phyloP scores from a whole-genome alignment of 2,329 filamentous ascomycete species.

The Ophiostoma tasmaniense region DNA sequence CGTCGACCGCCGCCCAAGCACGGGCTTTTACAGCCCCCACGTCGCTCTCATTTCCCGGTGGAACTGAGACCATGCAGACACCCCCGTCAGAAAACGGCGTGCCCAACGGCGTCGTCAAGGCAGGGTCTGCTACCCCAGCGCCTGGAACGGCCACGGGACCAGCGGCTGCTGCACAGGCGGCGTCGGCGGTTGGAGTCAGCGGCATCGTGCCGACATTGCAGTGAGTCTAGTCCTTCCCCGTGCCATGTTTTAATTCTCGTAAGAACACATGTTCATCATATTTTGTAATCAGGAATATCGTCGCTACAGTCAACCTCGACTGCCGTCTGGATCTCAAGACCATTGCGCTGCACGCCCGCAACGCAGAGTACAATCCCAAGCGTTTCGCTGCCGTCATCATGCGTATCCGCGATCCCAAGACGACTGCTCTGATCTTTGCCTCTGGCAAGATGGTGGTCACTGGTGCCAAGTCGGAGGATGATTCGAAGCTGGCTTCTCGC shows the following conservation, averaged over 20 bases:
- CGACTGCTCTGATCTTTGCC: constrained; percentile 93
- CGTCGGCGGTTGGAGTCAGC: constrained; percentile 72
- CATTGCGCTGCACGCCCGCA: constrained; percentile 94
- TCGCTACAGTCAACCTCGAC: constrained; percentile 97
- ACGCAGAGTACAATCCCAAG: constrained; percentile 96
- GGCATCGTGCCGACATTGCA: constrained; percentile 91
- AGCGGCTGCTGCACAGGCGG: constrained; percentile 70
- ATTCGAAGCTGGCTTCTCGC: constrained; percentile 90
- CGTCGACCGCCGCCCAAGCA: constrained; percentile 82
- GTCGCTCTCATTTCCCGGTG: constrained; percentile 81
- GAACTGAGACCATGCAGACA: constrained; percentile 21
- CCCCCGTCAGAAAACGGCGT: constrained; percentile 21
- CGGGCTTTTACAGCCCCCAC: constrained; percentile 91
- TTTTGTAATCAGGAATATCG: constrained; percentile 67
- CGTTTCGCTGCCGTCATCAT: constrained; percentile 99
- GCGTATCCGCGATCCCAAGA: constrained; percentile 99
- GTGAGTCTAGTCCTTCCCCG: constrained; percentile 52
- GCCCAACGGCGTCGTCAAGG: constrained; percentile 19
- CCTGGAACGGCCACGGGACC: constrained; percentile 19
- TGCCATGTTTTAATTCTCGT: constrained; percentile 13
- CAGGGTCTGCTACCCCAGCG: constrained; percentile 16
- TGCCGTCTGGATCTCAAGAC: constrained; percentile 98
- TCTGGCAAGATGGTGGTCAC: constrained; percentile 97
- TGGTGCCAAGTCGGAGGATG: constrained; percentile 94
- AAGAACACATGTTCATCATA: constrained; percentile 20